A percentile compares a stretch with the other conserved stretches of the same genome.
These are phyloP conservation scores for Boletus bicolor DNA, from an alignment of 768 basidiomycete genomes.

Conservation along the genomic window DNA sequence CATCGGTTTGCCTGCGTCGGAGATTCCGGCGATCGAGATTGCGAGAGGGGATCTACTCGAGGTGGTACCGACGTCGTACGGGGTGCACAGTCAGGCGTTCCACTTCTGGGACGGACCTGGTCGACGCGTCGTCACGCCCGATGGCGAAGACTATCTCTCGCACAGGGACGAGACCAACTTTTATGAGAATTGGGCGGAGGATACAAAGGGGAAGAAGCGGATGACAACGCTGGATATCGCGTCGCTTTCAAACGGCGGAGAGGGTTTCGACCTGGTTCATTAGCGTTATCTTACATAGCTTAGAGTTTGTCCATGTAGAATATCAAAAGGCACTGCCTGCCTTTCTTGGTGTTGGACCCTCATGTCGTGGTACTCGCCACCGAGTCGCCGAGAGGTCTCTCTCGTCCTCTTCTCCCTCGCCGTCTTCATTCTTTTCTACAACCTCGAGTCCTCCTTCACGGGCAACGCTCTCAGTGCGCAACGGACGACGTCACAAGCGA, in stretches of 20 bases:
- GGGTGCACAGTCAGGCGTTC: conserved; percentile 85
- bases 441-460: conserved; percentile 63
- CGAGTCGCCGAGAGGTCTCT: conserved; percentile 69
- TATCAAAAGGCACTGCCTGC: not conserved
- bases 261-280: conserved; percentile 7
- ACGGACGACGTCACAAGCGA: conserved; percentile 28
- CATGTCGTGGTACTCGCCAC: conserved; percentile 65
- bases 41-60: conserved; percentile 96
- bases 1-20: conserved; percentile 89
- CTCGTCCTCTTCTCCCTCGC: conserved; percentile 65
- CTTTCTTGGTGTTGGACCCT: not conserved
- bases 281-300: not conserved
- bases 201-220: conserved; percentile 58
- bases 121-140: conserved; percentile 41
- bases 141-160: conserved; percentile 32
- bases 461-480: conserved; percentile 31
- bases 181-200: conserved; percentile 86
- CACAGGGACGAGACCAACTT: conserved; percentile 70
- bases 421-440: conserved; percentile 69
- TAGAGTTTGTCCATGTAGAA: not conserved
- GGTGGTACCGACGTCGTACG: conserved; percentile 83
- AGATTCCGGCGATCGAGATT: conserved; percentile 97
- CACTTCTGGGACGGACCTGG: conserved; percentile 93
- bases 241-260: conserved; percentile 17
- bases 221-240: conserved; percentile 33